Evolutionary conservation across 2,329 filamentous ascomycete species (phyloP).

Genomic region (Dendrostoma leiphaemia): DNA sequence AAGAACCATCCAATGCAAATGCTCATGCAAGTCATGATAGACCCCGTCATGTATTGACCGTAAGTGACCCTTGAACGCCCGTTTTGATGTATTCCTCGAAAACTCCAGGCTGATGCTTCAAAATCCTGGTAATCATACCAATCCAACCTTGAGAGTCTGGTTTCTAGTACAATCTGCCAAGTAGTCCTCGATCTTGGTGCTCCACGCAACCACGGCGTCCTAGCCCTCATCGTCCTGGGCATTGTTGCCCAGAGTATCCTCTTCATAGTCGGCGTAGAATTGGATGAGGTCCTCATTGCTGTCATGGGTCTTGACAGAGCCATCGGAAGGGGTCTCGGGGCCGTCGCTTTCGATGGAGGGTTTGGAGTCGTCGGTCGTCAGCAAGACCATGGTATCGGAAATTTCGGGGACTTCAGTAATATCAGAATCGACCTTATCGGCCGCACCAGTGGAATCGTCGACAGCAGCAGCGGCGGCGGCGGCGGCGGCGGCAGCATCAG

Average conservation of each 20-base stretch:
- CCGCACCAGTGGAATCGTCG: neutral
- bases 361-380: neutral
- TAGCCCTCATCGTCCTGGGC: slow-evolving; percentile 1
- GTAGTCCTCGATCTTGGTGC: neutral
- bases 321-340: slow-evolving; percentile 3
- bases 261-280: slow-evolving; percentile 4
- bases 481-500: neutral
- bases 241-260: neutral
- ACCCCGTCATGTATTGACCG: no score
- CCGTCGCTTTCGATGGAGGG: neutral
- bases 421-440: neutral
- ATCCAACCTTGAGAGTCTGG: no score
- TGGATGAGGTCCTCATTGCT: slow-evolving; percentile 15
- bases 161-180: no score
- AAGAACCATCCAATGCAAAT: no score
- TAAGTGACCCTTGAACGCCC: no score
- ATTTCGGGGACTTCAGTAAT: neutral
- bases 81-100: no score
- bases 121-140: no score
- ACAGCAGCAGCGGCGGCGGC: neutral
- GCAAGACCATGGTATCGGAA: neutral
- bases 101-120: no score
- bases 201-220: neutral
- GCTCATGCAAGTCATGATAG: no score
- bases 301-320: neutral